Base-by-base conservation (phyloP, 2,329 filamentous ascomycete species). In the Neophaeococcomyces aloes region DNA sequence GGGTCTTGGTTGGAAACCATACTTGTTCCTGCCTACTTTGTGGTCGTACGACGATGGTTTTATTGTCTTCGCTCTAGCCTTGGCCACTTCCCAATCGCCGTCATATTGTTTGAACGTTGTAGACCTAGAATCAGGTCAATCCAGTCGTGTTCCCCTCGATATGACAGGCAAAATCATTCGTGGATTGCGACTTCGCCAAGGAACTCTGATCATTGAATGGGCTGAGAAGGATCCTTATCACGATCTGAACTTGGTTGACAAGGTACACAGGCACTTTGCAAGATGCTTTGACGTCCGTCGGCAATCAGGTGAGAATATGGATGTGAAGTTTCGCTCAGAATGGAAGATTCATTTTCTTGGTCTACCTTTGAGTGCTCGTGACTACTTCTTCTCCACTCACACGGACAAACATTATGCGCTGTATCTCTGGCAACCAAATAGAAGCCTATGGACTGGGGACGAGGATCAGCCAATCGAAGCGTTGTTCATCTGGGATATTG, bases 121-220 rank as follows among this genome's bases (percentile, higher is more conserved):
- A 46, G 75, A 80, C 53, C 51, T 80, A 2, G 65, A 64, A 17
- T 67, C 64, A 1, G 61, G 67, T 7, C 51, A 54, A 3, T 59
- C 65, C n/a, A 60, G 63, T 21, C 38, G 41, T 7, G 63, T 80
- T 13, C 73, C 75, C 1, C 78, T 81, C 48, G 61, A 71, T 29
- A 61, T 65, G 4, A 47, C 56, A 1, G 64, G 62, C 6, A 77
- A 70, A 50, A 65, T 73, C 27, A 61, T 80, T 19, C 66, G 77
- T 10, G 68, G 76, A 10, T 57, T 78, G 3, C 68, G 76, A 11
- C 61, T 81, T 3, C 67, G 69, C 25, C 61, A 70, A 27, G 63
- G 64, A 2, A 62, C 78, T n/a, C 61, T 82, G n/a, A 54, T 80
- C 14, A 61, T 81, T n/a, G 77, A 81, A 56, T 81, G 77, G 76